A percentile compares a stretch with the other conserved stretches of the same genome.
These are phyloP conservation scores for Purpureocillium lavendulum DNA, from an alignment of 2,329 filamentous ascomycete genomes.

Conservation along the genomic window DNA sequence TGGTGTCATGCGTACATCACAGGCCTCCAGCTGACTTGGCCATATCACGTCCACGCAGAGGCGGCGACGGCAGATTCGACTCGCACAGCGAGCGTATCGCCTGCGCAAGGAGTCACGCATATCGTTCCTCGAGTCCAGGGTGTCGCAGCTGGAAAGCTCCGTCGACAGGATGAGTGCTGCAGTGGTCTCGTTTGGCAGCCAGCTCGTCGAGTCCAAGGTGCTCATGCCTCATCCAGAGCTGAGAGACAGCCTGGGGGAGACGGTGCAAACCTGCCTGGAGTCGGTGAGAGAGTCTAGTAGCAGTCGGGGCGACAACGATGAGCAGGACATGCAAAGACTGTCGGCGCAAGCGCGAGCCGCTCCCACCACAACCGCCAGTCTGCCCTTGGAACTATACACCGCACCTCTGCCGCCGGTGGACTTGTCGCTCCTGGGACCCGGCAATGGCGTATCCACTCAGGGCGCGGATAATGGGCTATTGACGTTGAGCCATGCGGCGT, in stretches of 20 bases:
- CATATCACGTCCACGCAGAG: slow-evolving; percentile 19
- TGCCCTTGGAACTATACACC: too few relatives aligned
- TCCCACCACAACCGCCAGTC: neutral
- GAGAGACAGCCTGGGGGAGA: slow-evolving; percentile 7
- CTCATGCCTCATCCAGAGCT: slow-evolving; percentile 6
- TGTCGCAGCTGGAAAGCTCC: slow-evolving; percentile 52
- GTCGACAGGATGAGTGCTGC: slow-evolving; percentile 59
- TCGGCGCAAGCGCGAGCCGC: neutral
- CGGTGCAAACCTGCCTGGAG: slow-evolving; percentile 8
- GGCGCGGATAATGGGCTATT: too few relatives aligned
- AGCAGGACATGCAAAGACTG: neutral
- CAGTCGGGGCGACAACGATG: neutral
- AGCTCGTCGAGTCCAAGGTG: slow-evolving; percentile 8
- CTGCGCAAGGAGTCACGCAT: slow-evolving; percentile 73
- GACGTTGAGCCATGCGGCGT: neutral
- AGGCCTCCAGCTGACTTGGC: too few relatives aligned
- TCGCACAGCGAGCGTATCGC: slow-evolving; percentile 72
- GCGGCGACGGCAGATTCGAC: slow-evolving; percentile 70
- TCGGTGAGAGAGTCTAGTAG: slow-evolving; percentile 2
- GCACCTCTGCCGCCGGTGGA: neutral
- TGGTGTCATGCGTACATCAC: too few relatives aligned
- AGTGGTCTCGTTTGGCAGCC: slow-evolving; percentile 8
- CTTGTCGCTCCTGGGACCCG: too few relatives aligned
- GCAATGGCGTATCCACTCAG: too few relatives aligned
- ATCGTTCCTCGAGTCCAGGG: slow-evolving; percentile 55